Percentiles rank a stretch among this genome's conserved stretches.
phyloP scores from a whole-genome alignment of 805 yeast genomes.

The Blastobotrys attinorum region DNA sequence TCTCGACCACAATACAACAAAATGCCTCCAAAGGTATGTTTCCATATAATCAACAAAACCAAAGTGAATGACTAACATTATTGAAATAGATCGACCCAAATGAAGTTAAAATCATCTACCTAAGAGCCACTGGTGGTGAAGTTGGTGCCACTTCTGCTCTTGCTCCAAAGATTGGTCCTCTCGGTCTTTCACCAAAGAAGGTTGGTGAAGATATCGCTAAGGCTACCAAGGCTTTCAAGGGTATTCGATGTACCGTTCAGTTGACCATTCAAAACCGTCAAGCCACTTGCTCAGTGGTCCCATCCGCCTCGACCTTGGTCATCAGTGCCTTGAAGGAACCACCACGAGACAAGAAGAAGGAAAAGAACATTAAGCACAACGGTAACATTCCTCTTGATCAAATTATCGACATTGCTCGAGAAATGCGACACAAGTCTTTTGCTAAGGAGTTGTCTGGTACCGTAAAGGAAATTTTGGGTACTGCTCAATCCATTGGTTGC shows the following conservation, averaged over 20 bases:
- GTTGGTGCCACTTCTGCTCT: conserved; percentile 99
- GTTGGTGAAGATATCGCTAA: conserved; percentile 99
- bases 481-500: conserved; percentile 99
- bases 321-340: conserved; percentile 99
- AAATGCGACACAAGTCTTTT: conserved; percentile 94
- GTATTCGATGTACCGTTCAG: conserved; percentile 98
- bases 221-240: conserved; percentile 98
- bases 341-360: conserved; percentile 99
- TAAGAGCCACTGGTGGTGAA: conserved; percentile 99
- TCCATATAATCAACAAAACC: no score
- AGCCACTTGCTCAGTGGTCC: conserved; percentile 97
- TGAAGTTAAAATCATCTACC: conserved; percentile 97
- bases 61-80: no score
- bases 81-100: conserved; percentile 98
- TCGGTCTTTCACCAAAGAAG: conserved; percentile 99
- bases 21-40: no score
- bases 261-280: conserved; percentile 99
- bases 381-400: conserved; percentile 98
- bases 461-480: conserved; percentile 97
- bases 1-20: no score
- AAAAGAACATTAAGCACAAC: conserved; percentile 98
- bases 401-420: conserved; percentile 94
- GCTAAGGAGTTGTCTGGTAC: conserved; percentile 97
- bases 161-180: conserved; percentile 99
- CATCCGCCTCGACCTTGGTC: conserved; percentile 98